These are phyloP conservation scores for Pestalotiopsis sp. DNA, from an alignment of 2,329 filamentous ascomycete species.

Conservation along the genomic window DNA sequence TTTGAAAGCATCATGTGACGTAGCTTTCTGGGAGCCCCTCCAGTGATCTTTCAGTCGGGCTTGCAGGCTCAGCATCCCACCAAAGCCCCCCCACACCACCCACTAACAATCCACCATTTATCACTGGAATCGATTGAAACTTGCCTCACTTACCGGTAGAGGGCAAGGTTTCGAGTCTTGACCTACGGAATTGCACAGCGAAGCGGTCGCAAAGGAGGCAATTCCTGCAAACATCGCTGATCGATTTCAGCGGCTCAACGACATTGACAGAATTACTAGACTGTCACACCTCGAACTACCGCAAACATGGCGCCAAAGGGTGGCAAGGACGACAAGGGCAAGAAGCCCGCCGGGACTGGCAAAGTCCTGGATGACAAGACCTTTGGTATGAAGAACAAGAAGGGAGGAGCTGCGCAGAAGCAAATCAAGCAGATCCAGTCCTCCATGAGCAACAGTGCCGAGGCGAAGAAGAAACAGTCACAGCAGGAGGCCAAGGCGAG, in stretches of 20 bases:
- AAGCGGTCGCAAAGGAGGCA: not conserved
- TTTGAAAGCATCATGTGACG: slow-evolving; percentile 21
- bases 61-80: not conserved
- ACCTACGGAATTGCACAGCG: not conserved
- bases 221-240: not conserved
- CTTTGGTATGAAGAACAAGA: slow-evolving; percentile 99
- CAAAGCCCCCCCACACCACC: slow-evolving; percentile 23
- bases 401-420: slow-evolving; percentile 86
- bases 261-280: not conserved
- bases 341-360: slow-evolving; percentile 51
- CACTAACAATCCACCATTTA: slow-evolving; percentile 23
- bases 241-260: not conserved
- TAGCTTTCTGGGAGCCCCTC: slow-evolving; percentile 14
- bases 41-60: not conserved
- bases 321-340: slow-evolving; percentile 52
- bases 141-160: slow-evolving; percentile 17
- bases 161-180: not conserved
- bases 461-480: slow-evolving; percentile 79
- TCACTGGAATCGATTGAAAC: slow-evolving; percentile 5
- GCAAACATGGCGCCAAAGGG: slow-evolving; percentile 75
- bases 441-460: slow-evolving; percentile 76
- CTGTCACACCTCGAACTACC: not conserved
- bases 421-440: slow-evolving; percentile 83
- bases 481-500: slow-evolving; percentile 71
- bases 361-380: slow-evolving; percentile 90